These are phyloP conservation scores for Ustilago hordei DNA, from an alignment of 1,284 basidiomycete genomes.

Conservation along the genomic window DNA sequence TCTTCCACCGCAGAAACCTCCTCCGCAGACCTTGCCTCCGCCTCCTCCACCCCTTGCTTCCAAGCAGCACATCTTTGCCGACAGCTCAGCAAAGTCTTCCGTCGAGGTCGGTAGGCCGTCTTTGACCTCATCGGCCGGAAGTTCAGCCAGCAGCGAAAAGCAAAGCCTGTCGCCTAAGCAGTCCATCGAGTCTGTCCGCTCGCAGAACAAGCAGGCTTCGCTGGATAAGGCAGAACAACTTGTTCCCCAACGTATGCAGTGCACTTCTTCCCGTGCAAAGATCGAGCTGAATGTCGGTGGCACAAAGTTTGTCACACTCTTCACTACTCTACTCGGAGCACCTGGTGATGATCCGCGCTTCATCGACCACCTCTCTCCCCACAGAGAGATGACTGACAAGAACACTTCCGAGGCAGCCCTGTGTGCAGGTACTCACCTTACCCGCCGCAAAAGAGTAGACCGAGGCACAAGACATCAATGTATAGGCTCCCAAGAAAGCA, in stretches of 20 bases:
- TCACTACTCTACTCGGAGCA: slow-evolving; percentile 22
- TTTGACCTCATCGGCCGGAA: neutral
- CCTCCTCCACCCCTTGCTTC: slow-evolving; percentile 18
- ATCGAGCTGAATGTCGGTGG: slow-evolving; percentile 30
- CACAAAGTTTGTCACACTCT: slow-evolving; percentile 21
- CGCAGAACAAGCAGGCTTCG: neutral
- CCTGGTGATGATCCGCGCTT: slow-evolving; percentile 16
- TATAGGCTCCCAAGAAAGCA: slow-evolving; percentile 3
- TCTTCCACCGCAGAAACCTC: slow-evolving; percentile 47
- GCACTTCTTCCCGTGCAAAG: neutral
- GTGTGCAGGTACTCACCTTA: neutral
- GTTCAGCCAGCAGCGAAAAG: neutral
- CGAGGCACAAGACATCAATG: neutral
- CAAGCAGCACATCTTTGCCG: neutral
- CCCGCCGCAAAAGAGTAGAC: slow-evolving; percentile 16
- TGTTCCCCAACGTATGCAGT: too few relatives aligned
- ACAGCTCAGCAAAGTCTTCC: neutral
- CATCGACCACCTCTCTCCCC: slow-evolving; percentile 1
- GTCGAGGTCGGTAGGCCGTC: neutral
- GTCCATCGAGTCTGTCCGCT: neutral
- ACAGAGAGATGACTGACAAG: neutral
- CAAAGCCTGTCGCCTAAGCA: neutral
- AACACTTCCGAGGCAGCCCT: neutral
- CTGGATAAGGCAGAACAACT: neutral
- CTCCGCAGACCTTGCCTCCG: slow-evolving; percentile 28